Evolutionary conservation across 441 rosid species (phyloP).

Genomic region (Lagerstroemia fauriei): DNA sequence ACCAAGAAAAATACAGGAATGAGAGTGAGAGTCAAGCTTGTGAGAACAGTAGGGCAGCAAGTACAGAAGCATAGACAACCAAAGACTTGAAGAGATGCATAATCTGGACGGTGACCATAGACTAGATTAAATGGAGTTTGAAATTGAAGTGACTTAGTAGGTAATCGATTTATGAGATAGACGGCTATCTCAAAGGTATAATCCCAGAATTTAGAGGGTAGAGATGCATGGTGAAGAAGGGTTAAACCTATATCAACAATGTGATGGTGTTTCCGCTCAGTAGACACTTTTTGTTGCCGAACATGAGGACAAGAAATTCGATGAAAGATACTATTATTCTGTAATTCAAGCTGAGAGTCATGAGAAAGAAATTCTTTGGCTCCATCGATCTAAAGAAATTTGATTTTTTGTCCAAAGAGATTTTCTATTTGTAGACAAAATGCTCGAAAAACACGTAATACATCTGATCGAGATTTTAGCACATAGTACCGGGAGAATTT

Average conservation of each 20-base stretch:
- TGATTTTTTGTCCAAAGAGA: too few species aligned
- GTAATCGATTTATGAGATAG: background rate
- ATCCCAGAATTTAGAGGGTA: background rate
- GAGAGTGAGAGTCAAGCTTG: background rate
- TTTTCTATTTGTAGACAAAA: background rate
- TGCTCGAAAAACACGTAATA: background rate
- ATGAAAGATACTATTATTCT: background rate
- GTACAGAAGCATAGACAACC: constrained; percentile 3
- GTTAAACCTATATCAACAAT: constrained; percentile 6
- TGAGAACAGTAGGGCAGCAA: background rate
- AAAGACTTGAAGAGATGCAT: background rate
- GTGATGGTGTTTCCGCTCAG: constrained; percentile 3
- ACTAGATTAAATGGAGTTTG: background rate
- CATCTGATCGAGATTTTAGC: background rate
- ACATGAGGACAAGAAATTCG: background rate
- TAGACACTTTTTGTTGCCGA: background rate
- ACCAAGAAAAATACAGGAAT: background rate
- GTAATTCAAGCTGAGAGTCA: background rate
- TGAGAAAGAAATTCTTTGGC: background rate
- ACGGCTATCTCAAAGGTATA: background rate
- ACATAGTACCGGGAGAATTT: background rate
- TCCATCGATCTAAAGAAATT: background rate
- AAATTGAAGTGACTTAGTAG: background rate
- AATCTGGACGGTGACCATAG: background rate
- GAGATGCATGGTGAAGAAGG: background rate